These are phyloP conservation scores for Ceratorhiza oryzae-sativae DNA, from an alignment of 1,284 basidiomycete species.

Conservation along the genomic window DNA sequence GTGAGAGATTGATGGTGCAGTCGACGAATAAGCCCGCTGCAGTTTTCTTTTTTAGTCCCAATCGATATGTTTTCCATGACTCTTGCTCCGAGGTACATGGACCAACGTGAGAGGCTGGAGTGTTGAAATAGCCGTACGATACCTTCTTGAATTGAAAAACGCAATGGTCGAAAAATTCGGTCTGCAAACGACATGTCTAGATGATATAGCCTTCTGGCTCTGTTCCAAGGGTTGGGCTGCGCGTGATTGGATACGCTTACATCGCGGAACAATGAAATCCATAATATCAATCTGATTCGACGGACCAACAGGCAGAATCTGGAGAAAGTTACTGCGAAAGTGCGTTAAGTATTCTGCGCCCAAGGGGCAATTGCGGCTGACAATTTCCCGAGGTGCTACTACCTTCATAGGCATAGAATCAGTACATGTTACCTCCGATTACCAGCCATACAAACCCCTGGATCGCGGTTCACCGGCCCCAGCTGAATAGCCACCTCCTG, in stretches of 20 bases:
- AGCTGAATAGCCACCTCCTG: too few relatives aligned
- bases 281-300: background rate
- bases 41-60: background rate
- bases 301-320: background rate
- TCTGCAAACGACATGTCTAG: background rate
- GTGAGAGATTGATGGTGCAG: background rate
- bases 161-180: background rate
- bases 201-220: background rate
- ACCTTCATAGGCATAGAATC: too few relatives aligned
- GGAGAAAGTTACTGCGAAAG: too few relatives aligned
- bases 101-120: conserved; percentile 16
- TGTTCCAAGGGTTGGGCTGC: too few relatives aligned
- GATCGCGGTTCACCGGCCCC: too few relatives aligned
- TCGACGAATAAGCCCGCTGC: background rate
- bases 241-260: background rate
- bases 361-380: too few relatives aligned
- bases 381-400: too few relatives aligned
- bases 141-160: background rate
- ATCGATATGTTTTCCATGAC: background rate
- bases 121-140: background rate
- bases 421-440: too few relatives aligned
- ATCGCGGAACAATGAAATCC: background rate
- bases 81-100: conserved; percentile 16
- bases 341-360: too few relatives aligned
- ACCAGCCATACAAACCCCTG: too few relatives aligned